Evolutionary conservation across 305 asterid genomes (phyloP).

Genomic region (Plantago coronopus): DNA sequence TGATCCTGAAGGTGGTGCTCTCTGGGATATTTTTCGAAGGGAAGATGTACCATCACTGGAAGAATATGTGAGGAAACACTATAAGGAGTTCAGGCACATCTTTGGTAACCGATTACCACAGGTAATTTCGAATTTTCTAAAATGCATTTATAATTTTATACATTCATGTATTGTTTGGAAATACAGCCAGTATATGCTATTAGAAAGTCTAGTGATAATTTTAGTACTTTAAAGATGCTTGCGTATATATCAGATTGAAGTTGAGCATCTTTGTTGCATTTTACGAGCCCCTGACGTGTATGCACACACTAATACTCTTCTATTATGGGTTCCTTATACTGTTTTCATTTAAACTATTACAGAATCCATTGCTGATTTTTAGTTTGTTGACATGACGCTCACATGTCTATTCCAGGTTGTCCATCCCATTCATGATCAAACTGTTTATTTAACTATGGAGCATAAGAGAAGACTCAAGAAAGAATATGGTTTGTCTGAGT

Average conservation of each 20-base stretch:
- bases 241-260: neutral
- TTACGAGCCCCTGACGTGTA: too few species aligned
- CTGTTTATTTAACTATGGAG: conserved; percentile 7
- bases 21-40: conserved; percentile 57
- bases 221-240: neutral
- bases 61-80: conserved; percentile 43
- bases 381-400: neutral
- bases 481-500: conserved; percentile 16
- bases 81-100: conserved; percentile 45
- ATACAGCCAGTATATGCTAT: neutral
- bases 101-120: conserved; percentile 30
- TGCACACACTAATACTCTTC: neutral
- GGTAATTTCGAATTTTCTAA: neutral
- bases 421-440: conserved; percentile 17
- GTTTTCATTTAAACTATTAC: neutral
- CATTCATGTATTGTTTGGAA: too few species aligned
- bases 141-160: too few species aligned
- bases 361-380: neutral
- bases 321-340: neutral
- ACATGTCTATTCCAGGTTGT: neutral
- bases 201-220: neutral
- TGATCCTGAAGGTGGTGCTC: conserved; percentile 40
- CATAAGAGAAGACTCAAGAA: conserved; percentile 13
- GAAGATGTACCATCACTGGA: conserved; percentile 50
- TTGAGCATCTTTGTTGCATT: too few species aligned